Conservation (phyloP, 2,329 filamentous ascomycete species). For the Lanzia echinophila region DNA sequence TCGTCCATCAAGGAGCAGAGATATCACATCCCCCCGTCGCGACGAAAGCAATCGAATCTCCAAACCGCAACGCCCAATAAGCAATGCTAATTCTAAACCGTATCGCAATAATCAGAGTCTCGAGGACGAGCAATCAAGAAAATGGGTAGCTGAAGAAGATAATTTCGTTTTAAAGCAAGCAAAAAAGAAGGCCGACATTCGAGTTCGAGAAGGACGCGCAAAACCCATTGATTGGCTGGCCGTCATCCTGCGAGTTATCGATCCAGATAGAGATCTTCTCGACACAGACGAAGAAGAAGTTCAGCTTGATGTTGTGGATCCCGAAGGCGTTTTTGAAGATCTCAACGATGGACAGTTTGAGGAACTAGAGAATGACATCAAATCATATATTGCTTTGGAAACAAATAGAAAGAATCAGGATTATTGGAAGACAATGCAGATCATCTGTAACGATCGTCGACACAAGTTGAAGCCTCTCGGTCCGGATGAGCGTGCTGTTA, state of each 20-base stretch:
- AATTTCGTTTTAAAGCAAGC: constrained; percentile 92
- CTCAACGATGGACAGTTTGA: constrained; percentile 60
- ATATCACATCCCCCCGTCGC: constrained; percentile 49
- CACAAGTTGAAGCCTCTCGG: constrained; percentile 55
- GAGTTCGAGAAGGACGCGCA: constrained; percentile 83
- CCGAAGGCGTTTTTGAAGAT: constrained; percentile 71
- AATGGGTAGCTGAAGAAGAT: constrained; percentile 92
- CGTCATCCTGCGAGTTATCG: constrained; percentile 83
- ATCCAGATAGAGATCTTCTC: constrained; percentile 75
- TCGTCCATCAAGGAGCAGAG: constrained; percentile 36
- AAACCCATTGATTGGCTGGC: constrained; percentile 91
- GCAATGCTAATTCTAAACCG: constrained; percentile 24
- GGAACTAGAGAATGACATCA: constrained; percentile 77
- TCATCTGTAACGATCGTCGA: constrained; percentile 71
- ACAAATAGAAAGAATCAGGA: constrained; percentile 69
- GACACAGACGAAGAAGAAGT: constrained; percentile 71
- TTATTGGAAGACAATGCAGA: constrained; percentile 88
- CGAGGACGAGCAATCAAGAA: constrained; percentile 67
- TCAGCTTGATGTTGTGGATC: constrained; percentile 69
- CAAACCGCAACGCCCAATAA: constrained; percentile 37
- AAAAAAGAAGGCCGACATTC: constrained; percentile 95
- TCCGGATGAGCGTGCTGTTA: constrained; percentile 64
- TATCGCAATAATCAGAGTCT: constrained; percentile 23
- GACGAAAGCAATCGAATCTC: constrained; percentile 51
- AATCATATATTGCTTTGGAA: constrained; percentile 74